A percentile compares a stretch with the other conserved stretches of the same genome.
Conservation (phyloP, 2,329 filamentous ascomycete genomes). For the Cladosporium oxysporum region DNA sequence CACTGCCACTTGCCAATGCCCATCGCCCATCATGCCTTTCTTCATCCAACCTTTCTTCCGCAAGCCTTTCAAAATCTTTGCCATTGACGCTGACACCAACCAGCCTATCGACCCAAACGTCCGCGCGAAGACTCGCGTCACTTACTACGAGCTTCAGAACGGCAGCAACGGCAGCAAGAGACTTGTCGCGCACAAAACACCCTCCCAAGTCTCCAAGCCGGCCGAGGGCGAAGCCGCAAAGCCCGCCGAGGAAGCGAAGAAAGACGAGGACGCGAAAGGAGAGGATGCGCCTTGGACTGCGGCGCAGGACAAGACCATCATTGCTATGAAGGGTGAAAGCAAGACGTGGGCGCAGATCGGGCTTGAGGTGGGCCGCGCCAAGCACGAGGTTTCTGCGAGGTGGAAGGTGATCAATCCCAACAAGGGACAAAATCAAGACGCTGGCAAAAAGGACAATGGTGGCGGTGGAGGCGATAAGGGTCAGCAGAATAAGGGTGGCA, state of each 20-base stretch:
- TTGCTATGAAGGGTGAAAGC: constrained; percentile 38
- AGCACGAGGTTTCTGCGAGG: constrained; percentile 28
- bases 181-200: constrained; percentile 30
- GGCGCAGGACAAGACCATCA: constrained; percentile 45
- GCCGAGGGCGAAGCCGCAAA: neutral
- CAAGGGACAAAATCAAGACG: constrained; percentile 22
- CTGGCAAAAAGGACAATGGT: constrained; percentile 16
- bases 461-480: constrained; percentile 23
- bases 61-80: constrained; percentile 23
- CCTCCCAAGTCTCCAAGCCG: constrained; percentile 1
- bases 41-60: constrained; percentile 14
- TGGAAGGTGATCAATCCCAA: constrained; percentile 42
- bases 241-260: neutral
- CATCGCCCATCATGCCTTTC: constrained; percentile 14
- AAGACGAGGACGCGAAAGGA: neutral
- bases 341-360: constrained; percentile 38
- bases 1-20: neutral
- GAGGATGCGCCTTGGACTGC: constrained; percentile 33
- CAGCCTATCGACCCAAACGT: constrained; percentile 29
- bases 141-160: constrained; percentile 31
- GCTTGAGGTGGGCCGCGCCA: constrained; percentile 32
- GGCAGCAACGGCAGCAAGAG: constrained; percentile 29
- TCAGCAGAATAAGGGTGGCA: constrained; percentile 18
- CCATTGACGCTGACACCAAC: constrained; percentile 35
- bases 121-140: constrained; percentile 23